Evolutionary conservation across 2,329 filamentous ascomycete genomes (phyloP), one percentile per base, ranked within the genome.

Genomic region (Trichophyton verrucosum): DNA sequence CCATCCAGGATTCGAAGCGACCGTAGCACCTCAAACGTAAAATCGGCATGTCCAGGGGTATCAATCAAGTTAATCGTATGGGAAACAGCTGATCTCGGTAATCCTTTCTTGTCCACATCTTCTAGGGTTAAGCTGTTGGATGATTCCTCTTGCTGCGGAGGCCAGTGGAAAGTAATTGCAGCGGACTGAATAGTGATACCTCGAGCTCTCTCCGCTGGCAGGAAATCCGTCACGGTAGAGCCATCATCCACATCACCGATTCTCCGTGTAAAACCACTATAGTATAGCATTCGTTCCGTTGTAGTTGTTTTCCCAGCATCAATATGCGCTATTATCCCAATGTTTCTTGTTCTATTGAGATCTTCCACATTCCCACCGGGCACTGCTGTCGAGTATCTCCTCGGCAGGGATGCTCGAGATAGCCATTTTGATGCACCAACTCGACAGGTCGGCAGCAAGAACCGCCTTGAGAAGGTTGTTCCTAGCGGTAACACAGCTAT

Each of bases 271-370:
- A 91, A 86, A 57, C 94, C 92, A 72, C 90, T 95, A 70, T 96
- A 96, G 71, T 91, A 97, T 69, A 99, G 87, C 92, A 97, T 97
- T 62, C 94, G 91, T 83, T 99, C 94, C 2, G 94, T 97, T 0
- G 94, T 99, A 0, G 94, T 97, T 1, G 94, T 99, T 79, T 99
- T 99, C 7, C 94, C 94, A 61, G 94, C 94, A 84, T 97, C 94
- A 65, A 99, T 96, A 74, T 99, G 94, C 62, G 94, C 94, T 73
- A 99, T 96, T 67, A 99, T 97, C 64, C 94, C 94, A 71, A 99
- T 96, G 71, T 99, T 99, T 67, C 92, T 82, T 58, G 91, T 94
- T 68, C 83, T 83, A 44, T 82, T 79, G 17, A 85, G 76, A 63
- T 70, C 65, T 33, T 30, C 58, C 27, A 68, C 66, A 33, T 60